phyloP scores from a whole-genome alignment of 148 eudicot species.

The Rhododendron ferrugineum region DNA sequence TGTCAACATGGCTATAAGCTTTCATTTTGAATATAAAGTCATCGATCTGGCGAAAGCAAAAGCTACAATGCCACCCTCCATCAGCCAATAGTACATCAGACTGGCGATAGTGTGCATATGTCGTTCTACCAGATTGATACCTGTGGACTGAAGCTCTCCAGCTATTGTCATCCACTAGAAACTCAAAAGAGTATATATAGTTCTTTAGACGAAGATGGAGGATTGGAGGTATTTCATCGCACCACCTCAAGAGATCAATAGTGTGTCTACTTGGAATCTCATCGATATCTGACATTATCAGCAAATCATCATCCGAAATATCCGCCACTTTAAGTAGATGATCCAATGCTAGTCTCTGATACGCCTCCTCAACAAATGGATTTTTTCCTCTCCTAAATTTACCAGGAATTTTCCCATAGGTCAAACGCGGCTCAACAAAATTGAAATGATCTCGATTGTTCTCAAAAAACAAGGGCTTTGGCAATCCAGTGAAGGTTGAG shows the following conservation, averaged over 20 bases:
- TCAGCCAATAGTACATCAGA: slow-evolving; percentile 57
- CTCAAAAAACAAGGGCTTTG: slow-evolving; percentile 53
- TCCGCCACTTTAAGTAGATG: slow-evolving; percentile 60
- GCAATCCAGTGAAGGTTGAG: slow-evolving; percentile 68
- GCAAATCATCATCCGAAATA: slow-evolving; percentile 62
- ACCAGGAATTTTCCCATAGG: slow-evolving; percentile 66
- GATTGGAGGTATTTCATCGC: slow-evolving; percentile 59
- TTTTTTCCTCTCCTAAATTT: slow-evolving; percentile 51
- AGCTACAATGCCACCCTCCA: slow-evolving; percentile 90
- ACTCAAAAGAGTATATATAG: slow-evolving; percentile 72
- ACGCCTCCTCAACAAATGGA: slow-evolving; percentile 77
- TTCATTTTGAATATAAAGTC: slow-evolving; percentile 85
- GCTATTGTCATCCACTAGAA: slow-evolving; percentile 55
- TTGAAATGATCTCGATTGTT: slow-evolving; percentile 44
- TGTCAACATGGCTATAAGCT: slow-evolving; percentile 71
- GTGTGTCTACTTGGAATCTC: slow-evolving; percentile 83
- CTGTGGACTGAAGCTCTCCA: slow-evolving; percentile 80
- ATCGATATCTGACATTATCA: slow-evolving; percentile 81
- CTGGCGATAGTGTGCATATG: slow-evolving; percentile 69
- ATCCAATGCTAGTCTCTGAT: slow-evolving; percentile 75
- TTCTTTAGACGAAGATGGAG: slow-evolving; percentile 68
- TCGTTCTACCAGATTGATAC: slow-evolving; percentile 56
- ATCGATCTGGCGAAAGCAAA: slow-evolving; percentile 58
- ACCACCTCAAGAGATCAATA: slow-evolving; percentile 78
- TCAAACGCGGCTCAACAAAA: slow-evolving; percentile 60